Conservation (phyloP, 495 filamentous ascomycete genomes). For the Astrocystis sublimbata region DNA sequence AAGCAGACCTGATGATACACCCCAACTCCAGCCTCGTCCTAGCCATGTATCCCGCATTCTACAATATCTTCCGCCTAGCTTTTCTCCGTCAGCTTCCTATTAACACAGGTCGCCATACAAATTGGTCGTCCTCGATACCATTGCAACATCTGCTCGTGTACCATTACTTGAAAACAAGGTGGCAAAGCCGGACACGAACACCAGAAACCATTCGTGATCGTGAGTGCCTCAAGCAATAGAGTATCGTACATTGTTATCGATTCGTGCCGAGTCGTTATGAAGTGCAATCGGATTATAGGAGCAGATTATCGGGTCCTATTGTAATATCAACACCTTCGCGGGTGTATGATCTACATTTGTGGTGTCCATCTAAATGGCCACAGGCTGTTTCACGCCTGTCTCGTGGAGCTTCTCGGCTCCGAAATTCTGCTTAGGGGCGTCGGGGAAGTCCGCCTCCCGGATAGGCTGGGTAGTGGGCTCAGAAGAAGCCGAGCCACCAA, state of each 20-base stretch:
- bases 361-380: conserved; percentile 35
- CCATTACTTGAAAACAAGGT: conserved; percentile 14
- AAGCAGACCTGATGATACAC: conserved; percentile 15
- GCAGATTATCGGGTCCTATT: conserved; percentile 14
- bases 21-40: conserved; percentile 12
- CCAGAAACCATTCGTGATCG: conserved; percentile 19
- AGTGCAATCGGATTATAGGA: conserved; percentile 19
- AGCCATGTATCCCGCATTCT: conserved; percentile 8
- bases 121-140: background rate
- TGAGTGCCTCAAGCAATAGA: conserved; percentile 22
- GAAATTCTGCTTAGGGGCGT: conserved; percentile 54
- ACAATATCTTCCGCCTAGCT: background rate
- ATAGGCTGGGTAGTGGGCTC: conserved; percentile 41
- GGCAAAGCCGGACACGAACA: too few relatives aligned
- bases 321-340: conserved; percentile 18
- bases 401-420: conserved; percentile 14
- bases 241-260: conserved; percentile 38
- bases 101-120: background rate
- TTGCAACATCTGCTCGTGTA: background rate
- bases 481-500: conserved; percentile 49
- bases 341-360: conserved; percentile 13
- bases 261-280: conserved; percentile 27
- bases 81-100: background rate
- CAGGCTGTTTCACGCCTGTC: conserved; percentile 40
- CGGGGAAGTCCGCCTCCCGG: conserved; percentile 58